A percentile compares a stretch with the other conserved stretches of the same genome.
Conservation (phyloP, 176 grass and related monocot genomes). For the Oryza brachyantha region DNA sequence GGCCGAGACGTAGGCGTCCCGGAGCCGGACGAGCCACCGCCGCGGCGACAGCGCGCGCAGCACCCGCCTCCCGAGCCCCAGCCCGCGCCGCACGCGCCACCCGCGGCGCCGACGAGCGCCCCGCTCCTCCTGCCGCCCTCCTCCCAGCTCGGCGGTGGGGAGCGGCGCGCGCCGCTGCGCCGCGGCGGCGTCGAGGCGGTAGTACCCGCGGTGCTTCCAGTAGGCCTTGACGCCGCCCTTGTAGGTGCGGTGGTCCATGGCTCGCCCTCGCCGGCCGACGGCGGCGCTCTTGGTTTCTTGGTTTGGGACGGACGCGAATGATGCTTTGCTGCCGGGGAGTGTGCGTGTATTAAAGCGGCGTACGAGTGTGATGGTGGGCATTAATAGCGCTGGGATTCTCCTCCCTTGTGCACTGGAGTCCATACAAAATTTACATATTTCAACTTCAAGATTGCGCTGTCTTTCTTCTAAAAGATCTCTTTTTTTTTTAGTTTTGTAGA, state of each 20-base stretch:
- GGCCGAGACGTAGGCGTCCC: conserved; percentile 64
- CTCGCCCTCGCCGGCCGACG: not conserved
- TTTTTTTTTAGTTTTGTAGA: not conserved
- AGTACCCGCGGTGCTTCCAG: conserved; percentile 63
- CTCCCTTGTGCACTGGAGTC: not conserved
- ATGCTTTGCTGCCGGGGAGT: not conserved
- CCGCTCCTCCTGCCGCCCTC: not conserved
- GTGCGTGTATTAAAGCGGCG: not conserved
- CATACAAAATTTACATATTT: not conserved
- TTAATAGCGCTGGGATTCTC: not conserved
- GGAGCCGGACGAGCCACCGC: conserved; percentile 43
- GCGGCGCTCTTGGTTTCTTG: not conserved
- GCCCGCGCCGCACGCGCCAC: conserved; percentile 42
- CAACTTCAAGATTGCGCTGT: too few species aligned
- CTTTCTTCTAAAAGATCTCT: not conserved
- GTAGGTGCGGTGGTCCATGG: conserved; percentile 30
- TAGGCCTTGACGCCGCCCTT: conserved; percentile 64
- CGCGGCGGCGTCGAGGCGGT: conserved; percentile 30
- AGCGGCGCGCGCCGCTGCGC: conserved; percentile 29
- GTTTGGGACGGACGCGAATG: not conserved
- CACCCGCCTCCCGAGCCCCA: conserved; percentile 27
- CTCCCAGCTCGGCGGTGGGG: conserved; percentile 38
- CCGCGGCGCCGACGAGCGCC: conserved; percentile 6
- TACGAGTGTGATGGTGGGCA: not conserved
- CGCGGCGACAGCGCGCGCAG: conserved; percentile 38